Conservation (phyloP, 148 eudicot species). For the Tetragonia tetragonoides region DNA sequence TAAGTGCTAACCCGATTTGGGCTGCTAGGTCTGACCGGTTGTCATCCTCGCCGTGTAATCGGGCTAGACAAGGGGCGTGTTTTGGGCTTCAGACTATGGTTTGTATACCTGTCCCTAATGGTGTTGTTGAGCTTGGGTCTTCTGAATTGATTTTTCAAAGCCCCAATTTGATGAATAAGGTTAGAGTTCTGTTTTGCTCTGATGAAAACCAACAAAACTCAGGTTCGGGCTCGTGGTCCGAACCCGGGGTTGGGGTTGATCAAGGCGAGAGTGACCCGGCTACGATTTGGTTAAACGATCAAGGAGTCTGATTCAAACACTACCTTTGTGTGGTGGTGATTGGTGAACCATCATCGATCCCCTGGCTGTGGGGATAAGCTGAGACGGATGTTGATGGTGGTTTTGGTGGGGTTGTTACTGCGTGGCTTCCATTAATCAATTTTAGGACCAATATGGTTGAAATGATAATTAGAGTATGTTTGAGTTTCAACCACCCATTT, state of each 20-base stretch:
- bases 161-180: constrained; percentile 48
- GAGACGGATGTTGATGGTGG: too few species aligned
- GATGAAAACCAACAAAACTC: too few species aligned
- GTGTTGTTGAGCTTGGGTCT: constrained; percentile 74
- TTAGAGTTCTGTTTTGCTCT: constrained; percentile 41
- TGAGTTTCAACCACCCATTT: too few species aligned
- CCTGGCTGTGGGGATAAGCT: too few species aligned
- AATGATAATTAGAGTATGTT: too few species aligned
- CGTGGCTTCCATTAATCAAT: too few species aligned
- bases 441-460: too few species aligned
- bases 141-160: constrained; percentile 50
- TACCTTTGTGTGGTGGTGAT: too few species aligned
- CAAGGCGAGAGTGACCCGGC: constrained; percentile 65
- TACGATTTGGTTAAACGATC: constrained; percentile 67
- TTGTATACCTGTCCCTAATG: constrained; percentile 48
- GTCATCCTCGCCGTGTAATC: constrained; percentile 36
- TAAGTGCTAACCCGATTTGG: constrained; percentile 47
- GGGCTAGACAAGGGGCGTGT: constrained; percentile 49
- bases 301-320: too few species aligned
- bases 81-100: constrained; percentile 71
- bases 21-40: constrained; percentile 54
- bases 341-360: too few species aligned
- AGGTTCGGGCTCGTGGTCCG: too few species aligned
- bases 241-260: not conserved
- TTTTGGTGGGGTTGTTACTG: too few species aligned